Evolutionary conservation across 2,329 filamentous ascomycete species (phyloP).

Genomic region (Talaromyces sp.): DNA sequence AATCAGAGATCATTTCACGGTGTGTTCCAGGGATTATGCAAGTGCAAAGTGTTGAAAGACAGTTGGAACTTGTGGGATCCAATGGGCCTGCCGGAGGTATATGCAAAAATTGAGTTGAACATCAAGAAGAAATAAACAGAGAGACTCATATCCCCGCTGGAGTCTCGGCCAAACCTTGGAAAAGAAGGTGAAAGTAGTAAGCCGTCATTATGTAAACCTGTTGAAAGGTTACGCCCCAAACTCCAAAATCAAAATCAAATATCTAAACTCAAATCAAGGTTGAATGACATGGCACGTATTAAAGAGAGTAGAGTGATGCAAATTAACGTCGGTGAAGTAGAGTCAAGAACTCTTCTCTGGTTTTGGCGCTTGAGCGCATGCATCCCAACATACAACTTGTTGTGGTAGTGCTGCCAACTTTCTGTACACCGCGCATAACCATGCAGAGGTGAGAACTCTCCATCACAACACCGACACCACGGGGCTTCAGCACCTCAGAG

Average conservation of each 20-base stretch:
- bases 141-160: conserved; percentile 25
- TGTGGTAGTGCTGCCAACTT: conserved; percentile 82
- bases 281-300: conserved; percentile 18
- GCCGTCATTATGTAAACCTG: conserved; percentile 37
- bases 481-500: conserved; percentile 87
- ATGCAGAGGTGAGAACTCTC: conserved; percentile 96
- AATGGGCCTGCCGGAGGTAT: conserved; percentile 10
- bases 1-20: background rate
- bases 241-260: conserved; percentile 36
- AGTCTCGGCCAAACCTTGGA: conserved; percentile 11
- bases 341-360: conserved; percentile 91
- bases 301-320: conserved; percentile 1
- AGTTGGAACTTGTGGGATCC: background rate
- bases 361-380: conserved; percentile 90
- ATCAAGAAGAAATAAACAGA: conserved; percentile 11
- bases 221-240: conserved; percentile 46
- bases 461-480: conserved; percentile 96
- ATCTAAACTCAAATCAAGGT: conserved; percentile 28
- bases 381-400: conserved; percentile 98
- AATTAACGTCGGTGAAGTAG: conserved; percentile 63
- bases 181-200: conserved; percentile 13
- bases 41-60: conserved; percentile 10
- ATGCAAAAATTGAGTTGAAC: conserved; percentile 21
- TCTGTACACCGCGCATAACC: conserved; percentile 98
- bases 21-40: conserved; percentile 7